Evolutionary conservation across 2,329 filamentous ascomycete species (phyloP), one percentile per base, ranked within the genome.

Genomic region (Clarireedia paspali): DNA sequence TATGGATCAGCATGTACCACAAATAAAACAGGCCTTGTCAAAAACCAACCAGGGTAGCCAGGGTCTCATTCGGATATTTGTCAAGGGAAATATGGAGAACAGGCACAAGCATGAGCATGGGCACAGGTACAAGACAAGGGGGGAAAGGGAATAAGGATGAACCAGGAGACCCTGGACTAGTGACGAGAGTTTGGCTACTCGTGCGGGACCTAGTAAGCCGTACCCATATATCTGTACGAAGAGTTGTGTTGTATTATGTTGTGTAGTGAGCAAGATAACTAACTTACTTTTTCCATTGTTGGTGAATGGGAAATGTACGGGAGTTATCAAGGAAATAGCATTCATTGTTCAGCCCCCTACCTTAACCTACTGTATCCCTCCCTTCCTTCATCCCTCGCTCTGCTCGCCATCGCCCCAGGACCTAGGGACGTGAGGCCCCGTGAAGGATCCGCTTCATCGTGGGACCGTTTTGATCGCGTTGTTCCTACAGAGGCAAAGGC

Each of bases 1-100:
- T 56, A 51, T 38, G 46, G 55, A 55, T 57, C 46, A 57, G 55
- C 55, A 34, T 49, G 44, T 57, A 36, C 55, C 27, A 55, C 51
- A 53, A 48, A 55, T 57, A 57, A 17, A 48, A 53, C n/a, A 55
- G 26, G 47, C 39, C 53, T 46, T 55, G 49, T 57, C 42, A 48
- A 53, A 36, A 47, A 39, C 24, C 45, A 57, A 26, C 30, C 30
- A 34, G 30, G 30, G 30, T 9, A 34, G 30, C 12, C 30, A 34
- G 55, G 55, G 27, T 57, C 12, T 15, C 53, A 44, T 50, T 55
- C 46, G 46, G 53, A 40, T 55, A 20, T 55, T 45, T 55, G 46
- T 48, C 27, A 50, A 55, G 53, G 39, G 9, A 17, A 42, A 17
- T 42, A 17, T 42, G 20, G 39, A n/a, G 39, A 42, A 17, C 15